phyloP scores from a whole-genome alignment of 352 stramenopile genomes.

The Globisporangium emineosum region DNA sequence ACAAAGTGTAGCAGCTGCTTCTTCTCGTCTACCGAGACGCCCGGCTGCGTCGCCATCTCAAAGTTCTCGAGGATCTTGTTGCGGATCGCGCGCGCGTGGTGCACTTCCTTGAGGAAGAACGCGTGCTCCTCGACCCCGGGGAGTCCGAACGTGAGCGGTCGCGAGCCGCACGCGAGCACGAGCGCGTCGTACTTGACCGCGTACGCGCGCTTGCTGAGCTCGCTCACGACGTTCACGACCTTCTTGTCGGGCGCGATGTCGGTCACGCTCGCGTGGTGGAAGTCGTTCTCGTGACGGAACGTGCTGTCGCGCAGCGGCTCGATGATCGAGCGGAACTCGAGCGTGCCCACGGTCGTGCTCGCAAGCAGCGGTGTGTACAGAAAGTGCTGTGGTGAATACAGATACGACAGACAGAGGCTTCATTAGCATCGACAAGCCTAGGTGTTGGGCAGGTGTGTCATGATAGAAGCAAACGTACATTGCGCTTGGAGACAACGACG shows the following conservation, averaged over 20 bases:
- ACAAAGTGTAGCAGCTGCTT: constrained; percentile 94
- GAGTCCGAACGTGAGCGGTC: constrained; percentile 95
- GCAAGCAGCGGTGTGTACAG: constrained; percentile 97
- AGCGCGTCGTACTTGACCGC: constrained; percentile 93
- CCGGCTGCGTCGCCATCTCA: constrained; percentile 91
- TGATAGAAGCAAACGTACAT: constrained; percentile 32
- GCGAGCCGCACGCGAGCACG: constrained; percentile 90
- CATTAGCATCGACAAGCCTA: neutral
- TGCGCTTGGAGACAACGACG: constrained; percentile 78
- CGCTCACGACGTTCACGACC: constrained; percentile 63
- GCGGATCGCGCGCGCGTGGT: constrained; percentile 89
- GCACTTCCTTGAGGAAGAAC: constrained; percentile 97
- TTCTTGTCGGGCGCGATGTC: constrained; percentile 82
- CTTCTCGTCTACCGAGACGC: constrained; percentile 81
- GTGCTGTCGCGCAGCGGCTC: constrained; percentile 91
- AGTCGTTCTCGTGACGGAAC: constrained; percentile 70
- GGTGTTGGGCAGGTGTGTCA: neutral
- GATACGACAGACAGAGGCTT: constrained; percentile 2
- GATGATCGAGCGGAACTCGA: constrained; percentile 97
- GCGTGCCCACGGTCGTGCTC: constrained; percentile 92
- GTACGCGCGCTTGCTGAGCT: constrained; percentile 60
- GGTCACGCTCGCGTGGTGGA: constrained; percentile 67
- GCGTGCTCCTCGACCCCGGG: constrained; percentile 89
- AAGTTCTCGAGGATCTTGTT: constrained; percentile 90
- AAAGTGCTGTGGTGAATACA: constrained; percentile 83